Evolutionary conservation across 2,329 filamentous ascomycete species (phyloP), one percentile per base, ranked within the genome.

Genomic region (Trichoderma lentiforme): DNA sequence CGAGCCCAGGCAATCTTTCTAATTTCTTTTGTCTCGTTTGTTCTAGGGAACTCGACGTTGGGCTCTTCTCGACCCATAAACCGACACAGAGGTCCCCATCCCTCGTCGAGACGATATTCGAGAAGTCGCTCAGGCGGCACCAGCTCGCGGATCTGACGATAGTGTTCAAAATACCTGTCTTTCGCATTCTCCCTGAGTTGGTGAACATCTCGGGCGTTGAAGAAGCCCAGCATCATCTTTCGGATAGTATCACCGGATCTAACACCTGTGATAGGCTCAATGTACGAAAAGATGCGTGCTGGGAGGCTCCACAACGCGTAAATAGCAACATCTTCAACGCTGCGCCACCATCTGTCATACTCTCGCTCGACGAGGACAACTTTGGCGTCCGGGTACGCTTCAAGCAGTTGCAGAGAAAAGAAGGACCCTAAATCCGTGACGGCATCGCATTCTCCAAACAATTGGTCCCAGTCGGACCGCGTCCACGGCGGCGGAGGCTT

Each of bases 31-130:
- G 75, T 73, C 71, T 81, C 79, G 15, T 82, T 82, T 1, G 79
- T 74, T 71, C 75, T 75, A 0, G 80, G 81, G 47, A 82, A 82
- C 47, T 76, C 73, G 2, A 71, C 73, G 4, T 76, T 75, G 0
- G 82, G 82, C 14, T 80, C 73, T 1, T 76, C 73, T 56, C 79
- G 80, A 0, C 65, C 81, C 15, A 83, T 68, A 60, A 83, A 83
- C 30, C 76, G 71, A 65, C 81, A 83, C 8, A 83, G 74, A 3
- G 82, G 80, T 18, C 39, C 78, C 81, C 81, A 83, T 1, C 82
- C 82, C 2, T 80, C 75, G 0, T 74, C 76, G 58, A 82, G 66
- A 1, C 72, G 72, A 71, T 79, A 83, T 65, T 80, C 76, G 6
- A 83, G 67, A 24, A 82, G 66, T n/a, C 73, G 70, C 1, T 67